Evolutionary conservation across 257 asterid genomes (phyloP), one percentile per base, ranked within the genome.

Genomic region (Capsicum chinense): DNA sequence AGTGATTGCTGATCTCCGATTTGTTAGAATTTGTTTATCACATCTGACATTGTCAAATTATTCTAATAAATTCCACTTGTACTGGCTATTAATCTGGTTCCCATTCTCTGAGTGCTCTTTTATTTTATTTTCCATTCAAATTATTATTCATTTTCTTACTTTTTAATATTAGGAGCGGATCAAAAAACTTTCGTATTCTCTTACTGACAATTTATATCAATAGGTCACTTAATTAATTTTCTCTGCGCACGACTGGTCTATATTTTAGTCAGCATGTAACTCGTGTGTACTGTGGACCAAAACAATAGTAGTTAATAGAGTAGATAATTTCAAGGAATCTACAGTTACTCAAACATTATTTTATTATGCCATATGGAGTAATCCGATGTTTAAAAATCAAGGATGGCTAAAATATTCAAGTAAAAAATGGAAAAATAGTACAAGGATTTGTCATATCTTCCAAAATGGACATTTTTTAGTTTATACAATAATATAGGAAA

Each of bases 321-420:
- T 15, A 73, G 56, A 47, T n/a, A 13, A 74, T 50, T 74, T 74
- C 47, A 76, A 50, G 62, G 63, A 76, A 50, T 76, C 62, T 7
- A 76, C 81, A 50, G 47, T 54, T 69, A 39, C 26, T 39, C 14
- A 68, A 68, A 68, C 44, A 50, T 13, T 76, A 50, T 48, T 76
- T 76, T 12, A 50, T 2, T 21, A 52, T 13, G 47, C 21, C 62
- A 52, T 39, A 39, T 39, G 3, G 44, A 39, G 4, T 39, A 39
- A 39, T 39, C 42, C 33, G 16, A 44, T 70, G 14, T 1, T 68
- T 68, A 68, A 68, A 7, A 15, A 15, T 5, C 7, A 3, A 42
- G 35, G 60, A 50, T 74, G 80, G 21, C 62, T 50, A 50, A 74
- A 37, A 37, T 35, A 35, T 15, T 12, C 7, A 50, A 48, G 14